Evolutionary conservation across 352 stramenopile species (phyloP), one percentile per base, ranked within the genome.

Genomic region (Globisporangium cederbergense): DNA sequence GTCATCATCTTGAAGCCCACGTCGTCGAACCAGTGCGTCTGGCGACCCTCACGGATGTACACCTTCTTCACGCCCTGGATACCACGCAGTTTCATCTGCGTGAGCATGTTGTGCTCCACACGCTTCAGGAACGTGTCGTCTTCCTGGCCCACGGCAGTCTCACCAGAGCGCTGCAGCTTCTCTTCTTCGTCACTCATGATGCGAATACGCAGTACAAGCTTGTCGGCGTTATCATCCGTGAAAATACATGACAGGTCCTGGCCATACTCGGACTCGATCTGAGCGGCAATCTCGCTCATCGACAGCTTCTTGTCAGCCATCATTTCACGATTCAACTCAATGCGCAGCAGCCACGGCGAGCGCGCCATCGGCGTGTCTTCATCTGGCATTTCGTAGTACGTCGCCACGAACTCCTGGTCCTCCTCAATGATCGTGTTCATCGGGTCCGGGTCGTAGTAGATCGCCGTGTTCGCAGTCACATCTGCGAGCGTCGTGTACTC

Each of bases 391-490:
- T 98, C 96, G 70, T 98, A 99, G 79, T 98, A 99, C 59, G 93
- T 96, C 60, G 98, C 93, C 32, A 99, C 93, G 62, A 99, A 98
- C 68, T 99, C 97, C 60, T 91, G 78, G 74, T 99, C 98, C 72
- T 98, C 97, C 30, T 91, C 78, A 3, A 99, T 93, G 60, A 99
- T 88, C 8, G 96, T 99, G 73, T 98, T 98, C 64, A 93, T 93
- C 50, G 97, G 93, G 65, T 99, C 96, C 16, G 98, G 97, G 76
- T 99, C 97, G 72, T 99, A 99, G 74, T 98, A 97, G 49, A 99
- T 99, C 65, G 98, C 95, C 28, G 97, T 99, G 62, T 97, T 96
- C 13, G 92, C 89, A 0, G 97, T 98, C 59, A 99, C 87, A 70
- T 99, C 96, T 22, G 90, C 86, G 32, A 99, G 76, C 22, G 96